Conservation (phyloP, 2,329 filamentous ascomycete species). For the Fusarium sp. region DNA sequence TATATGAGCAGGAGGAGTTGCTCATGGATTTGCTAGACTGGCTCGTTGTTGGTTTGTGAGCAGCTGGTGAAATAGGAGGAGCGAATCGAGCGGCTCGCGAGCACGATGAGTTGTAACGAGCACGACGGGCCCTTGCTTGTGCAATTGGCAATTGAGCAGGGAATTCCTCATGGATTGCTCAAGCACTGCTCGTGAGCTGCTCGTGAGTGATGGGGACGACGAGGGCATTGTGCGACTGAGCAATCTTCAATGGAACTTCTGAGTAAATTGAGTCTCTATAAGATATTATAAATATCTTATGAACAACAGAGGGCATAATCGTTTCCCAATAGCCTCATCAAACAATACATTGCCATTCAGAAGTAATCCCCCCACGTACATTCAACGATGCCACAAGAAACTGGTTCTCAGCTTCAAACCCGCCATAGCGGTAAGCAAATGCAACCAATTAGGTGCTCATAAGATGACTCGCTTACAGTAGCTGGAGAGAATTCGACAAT, state of each 20-base stretch:
- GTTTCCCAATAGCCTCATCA: rapidly evolving
- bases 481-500: rapidly evolving
- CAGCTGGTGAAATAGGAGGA: not conserved
- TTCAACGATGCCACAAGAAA: not conserved
- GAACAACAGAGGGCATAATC: rapidly evolving
- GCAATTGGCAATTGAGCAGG: not conserved
- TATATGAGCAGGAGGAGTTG: not conserved
- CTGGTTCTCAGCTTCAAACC: not conserved
- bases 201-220: not conserved
- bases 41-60: not conserved
- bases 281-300: not conserved
- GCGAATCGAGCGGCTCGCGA: not conserved
- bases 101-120: no score
- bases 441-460: rapidly evolving
- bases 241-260: rapidly evolving
- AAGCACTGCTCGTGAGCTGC: not conserved
- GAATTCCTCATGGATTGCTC: rapidly evolving
- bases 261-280: rapidly evolving
- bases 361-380: not conserved
- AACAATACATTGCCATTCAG: no score
- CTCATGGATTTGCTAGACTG: no score
- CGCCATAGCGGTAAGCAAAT: not conserved
- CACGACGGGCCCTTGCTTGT: rapidly evolving
- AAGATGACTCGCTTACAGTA: rapidly evolving
- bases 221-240: not conserved